Percentiles rank a stretch among this genome's conserved stretches.
phyloP scores from a whole-genome alignment of 768 basidiomycete species.

The Pholiota molesta region DNA sequence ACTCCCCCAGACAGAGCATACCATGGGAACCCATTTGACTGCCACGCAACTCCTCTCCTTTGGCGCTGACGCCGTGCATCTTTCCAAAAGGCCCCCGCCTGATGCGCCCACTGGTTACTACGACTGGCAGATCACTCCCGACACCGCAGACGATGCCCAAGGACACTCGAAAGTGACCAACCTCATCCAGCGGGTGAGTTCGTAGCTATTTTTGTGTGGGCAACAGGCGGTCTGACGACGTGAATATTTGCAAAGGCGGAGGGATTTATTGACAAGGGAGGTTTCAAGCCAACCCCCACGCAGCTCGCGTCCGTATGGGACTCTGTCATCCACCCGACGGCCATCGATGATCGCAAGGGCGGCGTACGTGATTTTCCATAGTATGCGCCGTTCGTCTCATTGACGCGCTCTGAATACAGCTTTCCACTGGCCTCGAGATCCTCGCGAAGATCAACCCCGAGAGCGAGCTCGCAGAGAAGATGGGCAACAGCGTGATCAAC shows the following conservation, averaged over 20 bases:
- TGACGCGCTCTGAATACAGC: neutral
- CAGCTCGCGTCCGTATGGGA: slow-evolving; percentile 17
- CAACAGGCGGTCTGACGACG: too few relatives aligned
- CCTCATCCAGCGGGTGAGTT: neutral
- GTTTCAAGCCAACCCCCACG: slow-evolving; percentile 13
- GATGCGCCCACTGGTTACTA: slow-evolving; percentile 21
- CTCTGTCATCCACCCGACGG: slow-evolving; percentile 7
- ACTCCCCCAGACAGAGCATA: slow-evolving; percentile 1
- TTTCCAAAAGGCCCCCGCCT: slow-evolving; percentile 14
- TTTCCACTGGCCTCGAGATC: slow-evolving; percentile 19
- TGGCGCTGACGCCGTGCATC: slow-evolving; percentile 12
- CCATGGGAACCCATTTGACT: slow-evolving; percentile 9
- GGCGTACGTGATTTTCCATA: slow-evolving; percentile 10
- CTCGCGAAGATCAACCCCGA: slow-evolving; percentile 15
- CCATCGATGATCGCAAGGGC: slow-evolving; percentile 20
- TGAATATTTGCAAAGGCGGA: slow-evolving; percentile 2
- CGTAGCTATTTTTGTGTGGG: too few relatives aligned
- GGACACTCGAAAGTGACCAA: slow-evolving; percentile 15
- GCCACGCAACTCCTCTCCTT: slow-evolving; percentile 5
- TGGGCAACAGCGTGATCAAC: slow-evolving; percentile 30
- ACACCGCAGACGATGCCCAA: slow-evolving; percentile 12
- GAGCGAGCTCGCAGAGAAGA: slow-evolving; percentile 11
- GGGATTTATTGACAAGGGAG: slow-evolving; percentile 15
- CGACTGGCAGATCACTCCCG: slow-evolving; percentile 20
- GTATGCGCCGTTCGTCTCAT: neutral